Base-by-base conservation (phyloP, 176 grass and related monocot species). In the Phoenix dactylifera region DNA sequence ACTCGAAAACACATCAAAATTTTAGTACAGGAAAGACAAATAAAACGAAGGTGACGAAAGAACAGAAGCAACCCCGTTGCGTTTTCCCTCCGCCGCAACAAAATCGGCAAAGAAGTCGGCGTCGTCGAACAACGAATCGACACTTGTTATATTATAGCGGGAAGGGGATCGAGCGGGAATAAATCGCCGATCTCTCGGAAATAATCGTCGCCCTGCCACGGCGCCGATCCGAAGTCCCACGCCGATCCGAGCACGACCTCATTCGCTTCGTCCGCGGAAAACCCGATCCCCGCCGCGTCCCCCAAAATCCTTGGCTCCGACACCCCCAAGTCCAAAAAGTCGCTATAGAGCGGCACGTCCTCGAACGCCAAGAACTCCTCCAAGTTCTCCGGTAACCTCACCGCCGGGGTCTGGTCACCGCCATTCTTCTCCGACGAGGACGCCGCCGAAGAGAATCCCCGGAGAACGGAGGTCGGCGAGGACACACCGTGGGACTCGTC, bases 131-230 rank as follows among this genome's bases (percentile, higher is more conserved):
- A 12, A 44, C 35, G 7, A 44, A 44, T 12, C 35, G 35, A 6
- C 35, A 44, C 7, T 14, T 3, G 35, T 44, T 14, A 44, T 44
- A 44, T 44, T 44, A 83, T 77, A 58, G 87, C 84, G 54, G 93
- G 93, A 73, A 83, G 92, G 16, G 84, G 48, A 50, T 85, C 77
- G 52, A 97, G 57, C 35, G 93, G 93, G 58, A 98, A 97, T 55
- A 97, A 83, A 81, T 97, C 93, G 77, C 82, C 79, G 71, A 98
- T 74, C 62, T 83, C 93, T 68, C 81, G 69, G 82, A 98, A 98
- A 69, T 83, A 91, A 76, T 92, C 86, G 59, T 82, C 83, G 20
- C 80, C 78, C 81, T 83, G 81, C 73, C 67, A 82, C 58, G 67
- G 67, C 48, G 39, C 35, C 20, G 24, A 44, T 17, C 56, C 57